phyloP scores from a whole-genome alignment of 768 basidiomycete species.

The Boletus vinaceobasis region DNA sequence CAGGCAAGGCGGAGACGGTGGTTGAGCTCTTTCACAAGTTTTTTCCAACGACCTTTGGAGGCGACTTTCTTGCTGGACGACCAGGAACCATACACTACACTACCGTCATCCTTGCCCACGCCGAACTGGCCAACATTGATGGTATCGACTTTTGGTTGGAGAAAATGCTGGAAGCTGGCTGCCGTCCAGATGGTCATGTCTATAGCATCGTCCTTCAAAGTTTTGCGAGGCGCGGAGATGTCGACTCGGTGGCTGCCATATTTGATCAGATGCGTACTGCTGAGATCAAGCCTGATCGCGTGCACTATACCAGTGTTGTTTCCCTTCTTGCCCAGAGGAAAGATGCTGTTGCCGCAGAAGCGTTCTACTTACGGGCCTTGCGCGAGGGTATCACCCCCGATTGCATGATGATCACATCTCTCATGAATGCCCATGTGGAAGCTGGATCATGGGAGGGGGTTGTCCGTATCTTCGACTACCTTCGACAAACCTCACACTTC shows the following conservation, averaged over 20 bases:
- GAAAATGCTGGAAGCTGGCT: conserved; percentile 45
- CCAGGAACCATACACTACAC: conserved; percentile 54
- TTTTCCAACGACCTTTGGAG: conserved; percentile 41
- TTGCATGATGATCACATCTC: conserved; percentile 56
- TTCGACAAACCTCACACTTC: conserved; percentile 37
- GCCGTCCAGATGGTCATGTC: conserved; percentile 51
- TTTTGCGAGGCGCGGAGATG: conserved; percentile 52
- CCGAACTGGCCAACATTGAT: conserved; percentile 42
- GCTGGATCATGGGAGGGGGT: conserved; percentile 77
- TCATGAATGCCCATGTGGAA: conserved; percentile 84
- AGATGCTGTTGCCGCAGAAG: conserved; percentile 64
- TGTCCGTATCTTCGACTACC: conserved; percentile 63
- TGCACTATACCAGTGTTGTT: conserved; percentile 67
- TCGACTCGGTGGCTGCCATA: conserved; percentile 46
- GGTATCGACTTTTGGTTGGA: conserved; percentile 55
- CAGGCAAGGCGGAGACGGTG: conserved; percentile 40
- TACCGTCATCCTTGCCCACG: conserved; percentile 53
- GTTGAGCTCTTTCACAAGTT: conserved; percentile 51
- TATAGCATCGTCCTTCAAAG: conserved; percentile 60
- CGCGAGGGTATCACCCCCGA: conserved; percentile 61
- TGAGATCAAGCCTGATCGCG: conserved; percentile 43
- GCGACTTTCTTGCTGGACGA: conserved; percentile 26
- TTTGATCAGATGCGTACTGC: conserved; percentile 60
- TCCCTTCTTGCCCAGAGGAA: conserved; percentile 57
- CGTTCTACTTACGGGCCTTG: conserved; percentile 62